A percentile compares a stretch with the other conserved stretches of the same genome.
phyloP scores from a whole-genome alignment of 1,139 yeast species.

The Suhomyces bribrorum region DNA sequence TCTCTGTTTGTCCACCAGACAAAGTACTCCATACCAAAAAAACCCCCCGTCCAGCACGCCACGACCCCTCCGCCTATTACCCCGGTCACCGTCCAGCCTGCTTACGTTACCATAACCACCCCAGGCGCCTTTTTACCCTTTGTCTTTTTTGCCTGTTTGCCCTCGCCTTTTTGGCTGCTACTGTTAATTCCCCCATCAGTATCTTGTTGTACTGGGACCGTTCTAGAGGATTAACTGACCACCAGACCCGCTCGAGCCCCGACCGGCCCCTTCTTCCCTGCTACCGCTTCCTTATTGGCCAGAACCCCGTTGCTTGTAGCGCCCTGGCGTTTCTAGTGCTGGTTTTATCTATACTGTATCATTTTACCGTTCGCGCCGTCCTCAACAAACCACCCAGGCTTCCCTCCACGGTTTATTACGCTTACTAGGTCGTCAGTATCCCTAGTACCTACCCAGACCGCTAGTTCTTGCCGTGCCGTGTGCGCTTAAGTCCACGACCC shows the following conservation, averaged over 20 bases:
- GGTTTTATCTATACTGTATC: too few relatives aligned
- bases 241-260: slow-evolving; percentile 3
- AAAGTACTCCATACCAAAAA: neutral
- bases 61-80: neutral
- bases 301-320: too few relatives aligned
- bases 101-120: slow-evolving; percentile 6
- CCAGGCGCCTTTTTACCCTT: neutral
- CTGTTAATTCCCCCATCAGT: too few relatives aligned
- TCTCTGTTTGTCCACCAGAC: neutral
- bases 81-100: neutral
- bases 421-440: too few relatives aligned
- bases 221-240: too few relatives aligned
- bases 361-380: neutral
- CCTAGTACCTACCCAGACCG: too few relatives aligned
- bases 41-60: neutral
- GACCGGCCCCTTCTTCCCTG: neutral
- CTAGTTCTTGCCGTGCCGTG: too few relatives aligned
- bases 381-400: neutral
- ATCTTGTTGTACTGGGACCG: too few relatives aligned
- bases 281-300: neutral
- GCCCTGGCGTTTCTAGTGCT: too few relatives aligned
- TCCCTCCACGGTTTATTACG: too few relatives aligned
- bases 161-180: neutral
- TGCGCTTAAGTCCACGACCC: neutral
- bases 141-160: neutral